Base-by-base conservation (phyloP, 2,329 filamentous ascomycete species). In the Arthrobotrys sphaeroides region DNA sequence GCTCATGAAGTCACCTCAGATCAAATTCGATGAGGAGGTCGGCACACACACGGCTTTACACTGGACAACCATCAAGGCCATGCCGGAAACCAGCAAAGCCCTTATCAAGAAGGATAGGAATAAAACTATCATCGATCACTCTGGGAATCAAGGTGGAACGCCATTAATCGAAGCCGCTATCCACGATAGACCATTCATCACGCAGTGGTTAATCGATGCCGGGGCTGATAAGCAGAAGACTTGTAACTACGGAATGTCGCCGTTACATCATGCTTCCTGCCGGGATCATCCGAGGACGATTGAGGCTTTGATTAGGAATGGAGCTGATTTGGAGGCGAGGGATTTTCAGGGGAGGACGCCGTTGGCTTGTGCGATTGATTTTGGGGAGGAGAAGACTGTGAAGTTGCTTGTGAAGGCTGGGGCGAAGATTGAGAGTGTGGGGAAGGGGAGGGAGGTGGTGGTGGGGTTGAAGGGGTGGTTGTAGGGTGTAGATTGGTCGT, bases 1-100 rank as follows among this genome's bases (percentile, higher is more conserved):
- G n/a, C 45, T 70, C 2, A 70, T 72, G 67, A 64, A 72, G 24
- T 72, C 67, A 9, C 67, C 67, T 10, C 67, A 72, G 36, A 72
- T 72, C 45, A 62, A 22, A 9, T 64, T 72, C 12, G 67, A 72
- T 9, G 67, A 72, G 24, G 42, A 26, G 10, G 42, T 22, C 7
- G 67, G 33, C 20, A 18, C 13, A 1, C 12, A 28, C 26, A 42
- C 57, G 2, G 45, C 67, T 1, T 36, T 72, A 3, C 67, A 72
- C 22, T 53, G 26, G 43, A 47, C 57, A 20, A 55, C 20, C 4
- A 31, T 57, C 13, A 64, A 72, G 16, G 57, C 45, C 13, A 55
- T 62, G 47, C 57, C 67, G 7, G 57, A 72, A 36, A 72, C 57
- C 7, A 55, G 45, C 28, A 57, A 72, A 16, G 40, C 43, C 0